Evolutionary conservation across 2,329 filamentous ascomycete genomes (phyloP).

Genomic region (Proliferodiscus dingleyae): DNA sequence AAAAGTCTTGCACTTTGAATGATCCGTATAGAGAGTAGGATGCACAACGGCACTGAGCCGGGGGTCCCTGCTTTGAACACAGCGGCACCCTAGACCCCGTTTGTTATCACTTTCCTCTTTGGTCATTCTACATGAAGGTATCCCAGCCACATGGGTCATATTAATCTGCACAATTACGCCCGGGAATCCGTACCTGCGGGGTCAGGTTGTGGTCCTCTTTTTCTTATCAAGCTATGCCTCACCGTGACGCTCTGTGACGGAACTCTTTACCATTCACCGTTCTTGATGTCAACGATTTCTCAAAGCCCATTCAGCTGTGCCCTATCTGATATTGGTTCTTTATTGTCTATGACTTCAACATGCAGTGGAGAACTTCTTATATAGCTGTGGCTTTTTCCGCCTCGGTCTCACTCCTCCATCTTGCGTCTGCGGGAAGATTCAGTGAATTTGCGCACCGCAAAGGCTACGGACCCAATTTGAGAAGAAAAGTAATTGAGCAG

Average conservation of each 20-base stretch:
- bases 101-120: background rate
- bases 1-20: too few relatives aligned
- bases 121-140: background rate
- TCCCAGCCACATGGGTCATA: background rate
- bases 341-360: background rate
- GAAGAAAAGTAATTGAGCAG: background rate
- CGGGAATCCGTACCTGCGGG: background rate
- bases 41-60: too few relatives aligned
- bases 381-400: background rate
- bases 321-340: background rate
- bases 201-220: background rate
- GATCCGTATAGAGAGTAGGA: too few relatives aligned
- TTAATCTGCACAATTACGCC: background rate
- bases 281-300: too few relatives aligned
- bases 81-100: background rate
- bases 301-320: background rate
- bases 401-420: background rate
- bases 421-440: background rate
- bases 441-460: constrained; percentile 6
- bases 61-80: too few relatives aligned
- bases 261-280: background rate
- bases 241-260: background rate
- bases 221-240: background rate
- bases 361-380: background rate
- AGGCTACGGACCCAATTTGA: constrained; percentile 6